Conservation (phyloP, 371 early-diverging fungal species). For the Batkoa obscura region DNA sequence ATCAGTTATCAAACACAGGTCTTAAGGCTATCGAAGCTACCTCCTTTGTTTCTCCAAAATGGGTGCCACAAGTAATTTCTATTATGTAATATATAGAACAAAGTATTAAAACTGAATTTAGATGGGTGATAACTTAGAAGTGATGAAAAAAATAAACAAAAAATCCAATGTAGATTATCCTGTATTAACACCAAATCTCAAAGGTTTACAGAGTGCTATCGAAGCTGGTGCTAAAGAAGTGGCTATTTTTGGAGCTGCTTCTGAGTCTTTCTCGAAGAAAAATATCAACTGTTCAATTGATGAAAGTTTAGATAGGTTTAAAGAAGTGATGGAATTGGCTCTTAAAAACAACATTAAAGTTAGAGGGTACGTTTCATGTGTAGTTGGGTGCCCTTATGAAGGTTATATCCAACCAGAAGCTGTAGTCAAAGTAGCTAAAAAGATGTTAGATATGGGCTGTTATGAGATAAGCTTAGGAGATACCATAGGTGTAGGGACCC, state of each 20-base stretch:
- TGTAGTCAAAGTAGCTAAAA: conserved; percentile 56
- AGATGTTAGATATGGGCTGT: conserved; percentile 76
- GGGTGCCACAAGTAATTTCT: conserved; percentile 77
- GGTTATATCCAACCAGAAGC: conserved; percentile 45
- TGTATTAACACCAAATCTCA: conserved; percentile 79
- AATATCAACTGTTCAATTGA: conserved; percentile 87
- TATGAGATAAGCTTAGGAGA: conserved; percentile 94
- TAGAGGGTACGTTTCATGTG: conserved; percentile 81
- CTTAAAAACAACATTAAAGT: conserved; percentile 46
- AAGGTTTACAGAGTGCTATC: conserved; percentile 68
- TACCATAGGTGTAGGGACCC: conserved; percentile 88
- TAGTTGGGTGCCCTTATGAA: conserved; percentile 90
- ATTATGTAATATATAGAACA: neutral
- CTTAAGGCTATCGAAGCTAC: conserved; percentile 77
- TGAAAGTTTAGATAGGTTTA: conserved; percentile 58
- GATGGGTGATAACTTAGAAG: conserved; percentile 72
- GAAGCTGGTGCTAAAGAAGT: conserved; percentile 66
- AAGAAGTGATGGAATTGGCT: conserved; percentile 45
- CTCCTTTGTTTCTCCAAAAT: conserved; percentile 93
- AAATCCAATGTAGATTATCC: conserved; percentile 55
- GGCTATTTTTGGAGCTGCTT: conserved; percentile 83
- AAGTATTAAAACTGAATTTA: conserved; percentile 7
- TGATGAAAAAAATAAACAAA: conserved; percentile 44
- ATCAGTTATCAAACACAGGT: conserved; percentile 61
- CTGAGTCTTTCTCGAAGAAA: conserved; percentile 68